These are phyloP conservation scores for Cyclotella atomus DNA, from an alignment of 108 stramenopile genomes.

Conservation along the genomic window DNA sequence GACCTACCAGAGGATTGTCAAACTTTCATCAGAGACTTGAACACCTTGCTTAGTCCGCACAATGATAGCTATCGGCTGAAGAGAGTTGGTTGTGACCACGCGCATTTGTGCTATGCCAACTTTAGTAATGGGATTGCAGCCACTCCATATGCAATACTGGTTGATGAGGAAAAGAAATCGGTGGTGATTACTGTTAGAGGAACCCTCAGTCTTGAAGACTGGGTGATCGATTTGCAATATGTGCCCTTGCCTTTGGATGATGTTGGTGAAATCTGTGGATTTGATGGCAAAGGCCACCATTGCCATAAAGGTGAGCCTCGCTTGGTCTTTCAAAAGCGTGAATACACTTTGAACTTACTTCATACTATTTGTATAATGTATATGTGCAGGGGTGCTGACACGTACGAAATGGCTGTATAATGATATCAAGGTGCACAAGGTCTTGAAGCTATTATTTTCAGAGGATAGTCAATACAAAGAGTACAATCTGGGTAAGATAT, in stretches of 20 bases:
- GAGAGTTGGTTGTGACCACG: slow-evolving; percentile 25
- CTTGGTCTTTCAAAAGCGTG: not conserved
- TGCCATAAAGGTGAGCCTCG: slow-evolving; percentile 24
- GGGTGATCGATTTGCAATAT: slow-evolving; percentile 24
- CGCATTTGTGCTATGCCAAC: slow-evolving; percentile 32
- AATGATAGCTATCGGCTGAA: slow-evolving; percentile 22
- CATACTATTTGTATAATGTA: too few relatives aligned
- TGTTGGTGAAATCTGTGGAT: slow-evolving; percentile 14
- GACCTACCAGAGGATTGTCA: slow-evolving; percentile 23
- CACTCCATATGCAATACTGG: slow-evolving; percentile 42
- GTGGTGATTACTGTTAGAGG: slow-evolving; percentile 48
- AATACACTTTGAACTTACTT: too few relatives aligned
- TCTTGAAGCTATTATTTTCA: slow-evolving; percentile 19
- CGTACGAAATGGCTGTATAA: slow-evolving; percentile 30
- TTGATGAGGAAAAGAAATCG: slow-evolving; percentile 36
- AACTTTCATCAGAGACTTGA: slow-evolving; percentile 28
- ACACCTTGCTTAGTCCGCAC: slow-evolving; percentile 1
- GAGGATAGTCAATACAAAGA: slow-evolving; percentile 15
- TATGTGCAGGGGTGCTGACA: slow-evolving; percentile 20
- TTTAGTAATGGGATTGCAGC: slow-evolving; percentile 39
- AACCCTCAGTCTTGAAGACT: slow-evolving; percentile 35
- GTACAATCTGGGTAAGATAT: slow-evolving; percentile 9
- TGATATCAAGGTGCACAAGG: slow-evolving; percentile 16
- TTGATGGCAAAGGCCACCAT: slow-evolving; percentile 21
- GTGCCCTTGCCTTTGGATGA: slow-evolving; percentile 20